These are phyloP conservation scores for Pseudozyma thailandica DNA, from an alignment of 1,284 basidiomycete species.

Conservation along the genomic window DNA sequence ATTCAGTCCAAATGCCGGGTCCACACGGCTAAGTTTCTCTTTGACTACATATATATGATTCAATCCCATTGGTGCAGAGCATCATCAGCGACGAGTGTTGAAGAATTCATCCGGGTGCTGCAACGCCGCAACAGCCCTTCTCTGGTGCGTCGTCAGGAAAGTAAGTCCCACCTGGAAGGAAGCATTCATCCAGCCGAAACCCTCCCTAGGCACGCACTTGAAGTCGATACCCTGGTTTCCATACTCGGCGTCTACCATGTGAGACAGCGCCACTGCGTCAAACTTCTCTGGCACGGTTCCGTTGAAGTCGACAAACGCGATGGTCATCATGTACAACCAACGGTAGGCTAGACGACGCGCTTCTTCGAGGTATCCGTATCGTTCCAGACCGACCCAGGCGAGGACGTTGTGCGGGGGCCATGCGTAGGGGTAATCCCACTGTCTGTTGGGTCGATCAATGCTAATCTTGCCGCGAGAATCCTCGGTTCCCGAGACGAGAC, in stretches of 20 bases:
- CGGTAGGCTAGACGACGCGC: slow-evolving; percentile 92
- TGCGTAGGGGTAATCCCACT: slow-evolving; percentile 78
- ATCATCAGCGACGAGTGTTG: slow-evolving; percentile 35
- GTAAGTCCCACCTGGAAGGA: slow-evolving; percentile 83
- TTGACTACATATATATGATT: too few relatives aligned
- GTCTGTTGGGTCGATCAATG: slow-evolving; percentile 94
- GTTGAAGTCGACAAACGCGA: slow-evolving; percentile 79
- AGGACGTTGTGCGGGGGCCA: slow-evolving; percentile 83
- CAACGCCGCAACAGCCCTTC: slow-evolving; percentile 90
- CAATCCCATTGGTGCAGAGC: too few relatives aligned
- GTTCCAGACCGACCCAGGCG: slow-evolving; percentile 94
- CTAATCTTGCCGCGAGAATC: slow-evolving; percentile 95
- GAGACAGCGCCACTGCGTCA: slow-evolving; percentile 92
- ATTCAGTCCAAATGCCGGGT: too few relatives aligned
- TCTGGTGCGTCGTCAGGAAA: slow-evolving; percentile 92
- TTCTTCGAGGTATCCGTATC: slow-evolving; percentile 93
- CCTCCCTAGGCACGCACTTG: slow-evolving; percentile 85
- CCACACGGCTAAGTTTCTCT: too few relatives aligned
- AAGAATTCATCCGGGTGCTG: slow-evolving; percentile 92
- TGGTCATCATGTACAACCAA: slow-evolving; percentile 86
- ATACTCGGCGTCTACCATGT: slow-evolving; percentile 96
- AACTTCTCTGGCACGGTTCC: slow-evolving; percentile 98
- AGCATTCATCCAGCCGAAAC: slow-evolving; percentile 86
- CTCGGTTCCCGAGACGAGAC: slow-evolving; percentile 95
- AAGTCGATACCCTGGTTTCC: slow-evolving; percentile 98